Evolutionary conservation across 345 rosid genomes (phyloP), one percentile per base, ranked within the genome.

Genomic region (Stellera chamaejasme): DNA sequence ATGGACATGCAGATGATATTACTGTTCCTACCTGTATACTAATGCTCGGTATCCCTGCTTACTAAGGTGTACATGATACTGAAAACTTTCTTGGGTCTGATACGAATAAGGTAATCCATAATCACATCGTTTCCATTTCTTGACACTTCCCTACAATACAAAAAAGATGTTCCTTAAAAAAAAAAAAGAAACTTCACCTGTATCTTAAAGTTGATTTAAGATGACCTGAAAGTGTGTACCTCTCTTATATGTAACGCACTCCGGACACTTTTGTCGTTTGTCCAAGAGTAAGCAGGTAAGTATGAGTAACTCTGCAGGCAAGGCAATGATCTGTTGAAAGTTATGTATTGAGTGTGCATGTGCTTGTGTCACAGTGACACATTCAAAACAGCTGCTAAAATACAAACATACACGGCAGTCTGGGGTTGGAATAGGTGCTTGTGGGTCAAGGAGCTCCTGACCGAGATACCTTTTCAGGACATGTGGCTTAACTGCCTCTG

Each of bases 111-210:
- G 46, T 56, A 82, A 28, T n/a, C 56, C 78, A 19, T 0, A 27
- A 41, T 53, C 62, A 69, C 88, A 79, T 26, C 82, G 64, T 41
- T 36, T 27, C 88, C 88, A 82, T 14, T 49, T 9, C 44, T 51
- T 52, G 56, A 58, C 43, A 26, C 66, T 76, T 26, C 55, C 63
- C 55, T 59, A 39, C 25, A 23, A 12, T 9, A 50, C 14, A 13
- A 13, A 13, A 32, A 32, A 32, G 39, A 5, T 32, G 39, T 5
- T 5, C 39, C 39, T 32, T 32, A 7, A 32, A 32, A 5, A 5
- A 5, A 5, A 32, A 32, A 8, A 5, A 5, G 9, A 32, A 32
- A 32, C 39, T 32, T 8, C 39, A 32, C 3, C 39, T 32, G 39
- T 32, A 1, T 32, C 39, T 32, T 32, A 1, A 32, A 32, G 39